phyloP scores from a whole-genome alignment of 257 asterid genomes.

The Petunia axillaris region DNA sequence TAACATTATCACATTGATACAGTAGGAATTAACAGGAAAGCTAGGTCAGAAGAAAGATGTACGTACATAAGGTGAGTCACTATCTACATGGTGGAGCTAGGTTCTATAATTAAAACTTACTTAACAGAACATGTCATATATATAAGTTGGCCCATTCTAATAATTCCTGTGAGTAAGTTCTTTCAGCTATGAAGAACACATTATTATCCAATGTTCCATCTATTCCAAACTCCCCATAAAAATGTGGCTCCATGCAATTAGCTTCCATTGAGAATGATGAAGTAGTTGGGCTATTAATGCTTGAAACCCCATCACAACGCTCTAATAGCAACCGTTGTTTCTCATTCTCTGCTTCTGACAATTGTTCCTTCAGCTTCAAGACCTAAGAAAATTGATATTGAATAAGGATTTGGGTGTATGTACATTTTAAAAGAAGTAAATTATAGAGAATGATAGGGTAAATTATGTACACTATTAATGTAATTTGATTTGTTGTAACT shows the following conservation, averaged over 20 bases:
- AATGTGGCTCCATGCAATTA: slow-evolving; percentile 26
- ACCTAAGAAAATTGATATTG: slow-evolving; percentile 30
- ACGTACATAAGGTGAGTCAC: slow-evolving; percentile 24
- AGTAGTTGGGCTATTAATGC: slow-evolving; percentile 52
- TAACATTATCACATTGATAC: not conserved
- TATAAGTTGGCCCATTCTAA: slow-evolving; percentile 33
- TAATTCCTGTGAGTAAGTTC: slow-evolving; percentile 29
- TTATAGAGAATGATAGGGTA: too few species aligned
- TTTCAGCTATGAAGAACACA: slow-evolving; percentile 37
- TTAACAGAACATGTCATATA: slow-evolving; percentile 23
- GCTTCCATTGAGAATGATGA: slow-evolving; percentile 43
- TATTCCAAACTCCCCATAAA: slow-evolving; percentile 51
- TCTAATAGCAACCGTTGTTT: slow-evolving; percentile 45
- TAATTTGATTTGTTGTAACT: too few species aligned
- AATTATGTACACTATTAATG: too few species aligned
- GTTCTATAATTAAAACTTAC: not conserved
- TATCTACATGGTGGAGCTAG: slow-evolving; percentile 28
- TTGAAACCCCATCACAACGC: slow-evolving; percentile 45
- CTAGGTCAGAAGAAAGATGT: slow-evolving; percentile 27
- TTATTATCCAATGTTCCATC: slow-evolving; percentile 39
- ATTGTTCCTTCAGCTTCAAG: slow-evolving; percentile 54
- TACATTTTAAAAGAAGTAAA: not conserved
- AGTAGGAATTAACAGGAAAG: slow-evolving; percentile 22
- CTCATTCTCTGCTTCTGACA: slow-evolving; percentile 52
- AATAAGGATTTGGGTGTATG: not conserved